These are phyloP conservation scores for Micractinium conductrix DNA, from an alignment of 139 green algal genomes.

Conservation along the genomic window DNA sequence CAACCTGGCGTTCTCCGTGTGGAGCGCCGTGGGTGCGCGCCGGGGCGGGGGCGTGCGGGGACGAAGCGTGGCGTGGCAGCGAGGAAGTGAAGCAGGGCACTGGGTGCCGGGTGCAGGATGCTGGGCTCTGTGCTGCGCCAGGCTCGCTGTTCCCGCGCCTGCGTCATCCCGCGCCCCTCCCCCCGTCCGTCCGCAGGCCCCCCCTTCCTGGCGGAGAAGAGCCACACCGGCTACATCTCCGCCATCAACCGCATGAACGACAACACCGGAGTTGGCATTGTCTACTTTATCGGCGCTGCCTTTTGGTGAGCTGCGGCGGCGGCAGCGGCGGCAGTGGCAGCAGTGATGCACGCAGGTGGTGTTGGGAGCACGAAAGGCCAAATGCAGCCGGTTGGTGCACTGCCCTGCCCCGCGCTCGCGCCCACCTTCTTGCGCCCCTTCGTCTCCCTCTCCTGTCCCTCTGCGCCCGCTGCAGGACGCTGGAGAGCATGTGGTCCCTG, in stretches of 20 bases:
- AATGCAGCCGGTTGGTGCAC: too few species aligned
- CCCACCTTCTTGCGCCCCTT: too few species aligned
- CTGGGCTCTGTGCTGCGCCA: neutral
- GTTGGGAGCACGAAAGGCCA: too few species aligned
- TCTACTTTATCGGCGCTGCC: conserved; percentile 61
- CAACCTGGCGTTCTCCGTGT: conserved; percentile 62
- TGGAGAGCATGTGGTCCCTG: conserved; percentile 57
- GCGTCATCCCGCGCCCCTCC: neutral
- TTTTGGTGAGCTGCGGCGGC: too few species aligned
- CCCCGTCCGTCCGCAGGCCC: neutral
- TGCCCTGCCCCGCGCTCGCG: too few species aligned
- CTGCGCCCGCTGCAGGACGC: too few species aligned
- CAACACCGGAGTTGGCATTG: conserved; percentile 52
- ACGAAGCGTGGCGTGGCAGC: neutral
- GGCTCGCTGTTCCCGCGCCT: neutral
- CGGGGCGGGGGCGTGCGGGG: neutral
- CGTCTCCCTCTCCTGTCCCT: too few species aligned
- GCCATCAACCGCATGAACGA: conserved; percentile 39
- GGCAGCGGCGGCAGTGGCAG: too few species aligned
- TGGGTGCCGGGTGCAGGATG: neutral
- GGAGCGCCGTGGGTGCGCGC: conserved; percentile 56
- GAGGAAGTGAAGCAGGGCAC: neutral
- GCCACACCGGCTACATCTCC: conserved; percentile 56
- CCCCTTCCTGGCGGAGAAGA: conserved; percentile 37
- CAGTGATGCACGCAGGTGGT: too few species aligned